These are phyloP conservation scores for Colletotrichum sp. DNA, from an alignment of 2,329 filamentous ascomycete genomes.

Conservation along the genomic window DNA sequence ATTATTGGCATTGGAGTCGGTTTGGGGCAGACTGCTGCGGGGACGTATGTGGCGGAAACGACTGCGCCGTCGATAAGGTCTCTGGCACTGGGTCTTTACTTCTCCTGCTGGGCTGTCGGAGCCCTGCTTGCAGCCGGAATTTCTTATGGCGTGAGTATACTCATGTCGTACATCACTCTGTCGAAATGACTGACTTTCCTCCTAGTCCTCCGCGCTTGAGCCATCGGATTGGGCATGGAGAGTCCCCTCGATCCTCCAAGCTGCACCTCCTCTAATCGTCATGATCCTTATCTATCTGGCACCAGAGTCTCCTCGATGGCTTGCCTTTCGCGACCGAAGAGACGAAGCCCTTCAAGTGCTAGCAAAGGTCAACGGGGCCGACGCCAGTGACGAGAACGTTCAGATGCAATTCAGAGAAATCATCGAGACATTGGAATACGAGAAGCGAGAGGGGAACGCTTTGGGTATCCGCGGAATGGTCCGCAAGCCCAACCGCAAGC, in stretches of 20 bases:
- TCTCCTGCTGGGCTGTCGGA: constrained; percentile 72
- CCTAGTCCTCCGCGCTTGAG: neutral
- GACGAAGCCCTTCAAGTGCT: constrained; percentile 13
- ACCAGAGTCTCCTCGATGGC: neutral
- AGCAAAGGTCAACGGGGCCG: neutral
- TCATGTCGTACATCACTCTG: neutral
- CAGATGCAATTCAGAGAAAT: constrained; percentile 11
- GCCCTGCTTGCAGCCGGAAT: constrained; percentile 33
- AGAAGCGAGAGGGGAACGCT: neutral
- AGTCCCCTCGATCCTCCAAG: constrained; percentile 22
- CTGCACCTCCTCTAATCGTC: constrained; percentile 15
- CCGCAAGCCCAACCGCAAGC: neutral
- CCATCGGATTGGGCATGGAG: constrained; percentile 21
- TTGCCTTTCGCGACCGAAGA: neutral
- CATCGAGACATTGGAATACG: neutral
- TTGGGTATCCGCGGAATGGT: neutral
- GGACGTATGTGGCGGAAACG: constrained; percentile 73
- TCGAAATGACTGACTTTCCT: neutral
- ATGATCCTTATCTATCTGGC: neutral
- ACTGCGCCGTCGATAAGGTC: constrained; percentile 64
- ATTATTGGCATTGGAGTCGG: constrained; percentile 71
- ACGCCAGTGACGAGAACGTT: neutral
- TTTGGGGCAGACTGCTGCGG: constrained; percentile 70
- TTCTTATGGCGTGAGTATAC: neutral
- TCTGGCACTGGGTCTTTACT: constrained; percentile 70